These are phyloP conservation scores for Pythium biforme DNA, from an alignment of 352 stramenopile genomes.

Conservation along the genomic window DNA sequence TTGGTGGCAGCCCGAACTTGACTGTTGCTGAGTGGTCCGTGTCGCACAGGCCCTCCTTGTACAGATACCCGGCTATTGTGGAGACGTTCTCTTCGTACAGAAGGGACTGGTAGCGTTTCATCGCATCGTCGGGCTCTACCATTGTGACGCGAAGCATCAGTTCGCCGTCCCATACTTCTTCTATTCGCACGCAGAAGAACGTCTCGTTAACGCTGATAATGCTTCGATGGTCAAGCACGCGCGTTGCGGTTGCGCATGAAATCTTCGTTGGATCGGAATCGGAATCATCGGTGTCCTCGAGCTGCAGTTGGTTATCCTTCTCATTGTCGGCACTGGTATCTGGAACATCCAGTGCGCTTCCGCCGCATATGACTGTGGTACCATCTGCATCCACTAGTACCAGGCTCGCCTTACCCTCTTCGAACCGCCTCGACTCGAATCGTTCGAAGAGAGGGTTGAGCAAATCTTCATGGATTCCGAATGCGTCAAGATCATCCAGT, in stretches of 20 bases:
- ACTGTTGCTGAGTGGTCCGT: conserved; percentile 20
- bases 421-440: conserved; percentile 15
- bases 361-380: not conserved
- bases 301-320: not conserved
- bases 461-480: conserved; percentile 54
- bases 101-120: conserved; percentile 31
- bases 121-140: conserved; percentile 48
- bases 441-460: conserved; percentile 43
- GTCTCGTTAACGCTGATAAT: conserved; percentile 44
- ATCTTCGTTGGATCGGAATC: not conserved
- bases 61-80: conserved; percentile 34
- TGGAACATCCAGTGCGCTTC: not conserved
- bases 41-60: conserved; percentile 21
- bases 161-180: conserved; percentile 67
- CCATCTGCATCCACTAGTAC: conserved; percentile 13
- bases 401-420: not conserved
- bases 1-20: conserved; percentile 31
- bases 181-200: conserved; percentile 60
- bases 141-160: conserved; percentile 53
- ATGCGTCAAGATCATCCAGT: conserved; percentile 31
- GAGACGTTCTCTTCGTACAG: conserved; percentile 37
- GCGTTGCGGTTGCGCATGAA: not conserved
- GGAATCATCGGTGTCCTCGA: not conserved
- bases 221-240: conserved; percentile 50
- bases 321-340: not conserved